Base-by-base conservation (phyloP, 176 grass and related monocot species). In the Elymus sibiricus region DNA sequence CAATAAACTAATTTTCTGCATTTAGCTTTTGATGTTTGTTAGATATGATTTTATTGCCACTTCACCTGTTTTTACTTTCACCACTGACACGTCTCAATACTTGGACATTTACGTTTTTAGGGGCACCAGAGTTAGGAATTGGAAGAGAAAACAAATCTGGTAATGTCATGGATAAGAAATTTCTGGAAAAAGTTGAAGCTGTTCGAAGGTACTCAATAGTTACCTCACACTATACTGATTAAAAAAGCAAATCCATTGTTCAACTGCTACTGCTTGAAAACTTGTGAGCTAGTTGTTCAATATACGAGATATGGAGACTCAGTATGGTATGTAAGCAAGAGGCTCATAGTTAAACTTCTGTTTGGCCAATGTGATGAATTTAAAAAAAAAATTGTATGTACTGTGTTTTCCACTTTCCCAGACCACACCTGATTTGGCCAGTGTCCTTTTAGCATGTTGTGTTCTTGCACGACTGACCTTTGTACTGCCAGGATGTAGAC, bases 181-280 rank as follows among this genome's bases (percentile, higher is more conserved):
- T 94, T 87, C 58, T 91, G 44, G 89, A 91, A 82, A 91, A 94
- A 82, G 69, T 94, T 77, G 89, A 94, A 77, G 86, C 84, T 28
- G 92, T 94, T 79, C 85, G 70, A 84, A 91, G 92, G 92, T 94
- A 91, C 9, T 74, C 22, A 43, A 47, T 25, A 21, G 11, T 74
- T 26, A 78, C n/a, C 63, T 76, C 66, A n/a, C 74, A n/a, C 53
- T 86, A 24, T 37, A n/a, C 15, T 61, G 24, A 71, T 28, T 83
- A 34, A 78, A 83, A 59, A 21, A 39, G 27, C 34, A 70, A 2
- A 26, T 21, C 22, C 9, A 49, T 71, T 86, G 31, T 78, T 56
- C 11, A 37, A 37, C 35, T 51, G 6, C 70, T 64, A 44, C 63
- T 77, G 12, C 53, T 85, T 22, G 22, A 55, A 67, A 34, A 56